Evolutionary conservation across 2,329 filamentous ascomycete genomes (phyloP).

Genomic region (Cladosporium sp.): DNA sequence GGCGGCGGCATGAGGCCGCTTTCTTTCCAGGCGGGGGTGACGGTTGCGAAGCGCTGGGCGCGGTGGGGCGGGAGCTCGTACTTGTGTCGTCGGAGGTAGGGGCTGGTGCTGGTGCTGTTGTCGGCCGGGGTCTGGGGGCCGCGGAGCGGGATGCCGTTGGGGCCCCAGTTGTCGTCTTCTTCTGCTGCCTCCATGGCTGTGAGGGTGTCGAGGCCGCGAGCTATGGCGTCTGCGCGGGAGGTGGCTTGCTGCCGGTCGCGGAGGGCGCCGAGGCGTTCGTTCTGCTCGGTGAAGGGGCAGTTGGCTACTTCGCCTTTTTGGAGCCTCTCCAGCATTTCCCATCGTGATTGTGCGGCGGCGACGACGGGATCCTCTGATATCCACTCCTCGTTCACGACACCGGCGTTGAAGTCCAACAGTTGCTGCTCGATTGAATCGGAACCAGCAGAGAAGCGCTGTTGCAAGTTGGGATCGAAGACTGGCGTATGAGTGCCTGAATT

Average conservation of each 20-base stretch:
- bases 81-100: slow-evolving; percentile 22
- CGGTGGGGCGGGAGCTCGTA: slow-evolving; percentile 23
- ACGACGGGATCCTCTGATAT: background rate
- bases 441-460: too few relatives aligned
- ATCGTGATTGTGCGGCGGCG: slow-evolving; percentile 2
- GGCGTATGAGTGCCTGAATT: background rate
- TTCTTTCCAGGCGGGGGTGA: slow-evolving; percentile 25
- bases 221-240: background rate
- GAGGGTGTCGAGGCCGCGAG: slow-evolving; percentile 8
- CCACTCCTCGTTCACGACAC: background rate
- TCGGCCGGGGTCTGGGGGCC: background rate
- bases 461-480: background rate
- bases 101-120: slow-evolving; percentile 9
- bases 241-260: slow-evolving; percentile 8
- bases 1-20: slow-evolving; percentile 25
- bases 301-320: slow-evolving; percentile 7
- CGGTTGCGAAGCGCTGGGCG: slow-evolving; percentile 24
- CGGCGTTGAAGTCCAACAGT: too few relatives aligned
- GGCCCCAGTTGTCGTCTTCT: slow-evolving; percentile 8
- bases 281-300: slow-evolving; percentile 8
- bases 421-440: too few relatives aligned
- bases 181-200: slow-evolving; percentile 13
- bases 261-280: background rate
- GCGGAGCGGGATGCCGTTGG: slow-evolving; percentile 8
- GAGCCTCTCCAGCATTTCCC: slow-evolving; percentile 7